phyloP scores from a whole-genome alignment of 2,329 filamentous ascomycete species.

The Phaeosphaeria sp. region DNA sequence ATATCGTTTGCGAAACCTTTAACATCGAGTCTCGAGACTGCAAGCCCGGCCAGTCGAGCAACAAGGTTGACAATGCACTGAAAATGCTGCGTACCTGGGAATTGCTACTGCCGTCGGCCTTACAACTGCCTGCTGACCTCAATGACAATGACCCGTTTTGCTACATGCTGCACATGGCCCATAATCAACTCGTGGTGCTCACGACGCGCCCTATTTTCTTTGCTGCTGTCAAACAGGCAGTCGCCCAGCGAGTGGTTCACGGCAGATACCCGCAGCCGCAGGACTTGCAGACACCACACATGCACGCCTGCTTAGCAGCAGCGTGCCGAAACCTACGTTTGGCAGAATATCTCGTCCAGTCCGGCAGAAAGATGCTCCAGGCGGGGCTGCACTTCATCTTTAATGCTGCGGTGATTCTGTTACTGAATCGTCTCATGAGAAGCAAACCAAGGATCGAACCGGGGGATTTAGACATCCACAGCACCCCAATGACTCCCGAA shows the following conservation, averaged over 20 bases:
- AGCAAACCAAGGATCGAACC: background rate
- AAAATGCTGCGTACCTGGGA: slow-evolving; percentile 29
- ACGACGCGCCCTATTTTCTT: slow-evolving; percentile 34
- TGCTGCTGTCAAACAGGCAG: slow-evolving; percentile 28
- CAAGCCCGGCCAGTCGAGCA: slow-evolving; percentile 7
- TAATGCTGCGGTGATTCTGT: slow-evolving; percentile 33
- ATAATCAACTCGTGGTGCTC: slow-evolving; percentile 32
- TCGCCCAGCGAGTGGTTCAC: slow-evolving; percentile 24
- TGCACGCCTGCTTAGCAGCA: slow-evolving; percentile 23
- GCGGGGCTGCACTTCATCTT: slow-evolving; percentile 36
- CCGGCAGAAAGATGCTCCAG: slow-evolving; percentile 24
- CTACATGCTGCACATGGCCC: slow-evolving; percentile 30
- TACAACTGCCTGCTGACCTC: slow-evolving; percentile 15
- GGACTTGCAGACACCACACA: slow-evolving; percentile 16
- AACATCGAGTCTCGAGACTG: slow-evolving; percentile 25
- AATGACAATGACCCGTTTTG: slow-evolving; percentile 25
- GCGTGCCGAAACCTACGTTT: slow-evolving; percentile 27
- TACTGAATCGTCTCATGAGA: slow-evolving; percentile 28
- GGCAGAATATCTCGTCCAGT: slow-evolving; percentile 17
- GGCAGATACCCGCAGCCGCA: slow-evolving; percentile 15
- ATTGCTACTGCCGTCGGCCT: slow-evolving; percentile 16
- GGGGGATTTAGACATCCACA: background rate
- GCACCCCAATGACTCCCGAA: background rate
- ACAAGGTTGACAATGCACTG: slow-evolving; percentile 25
- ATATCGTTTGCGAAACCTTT: slow-evolving; percentile 35